Conservation (phyloP, 108 stramenopile species). For the Cyclotella distinguenda region DNA sequence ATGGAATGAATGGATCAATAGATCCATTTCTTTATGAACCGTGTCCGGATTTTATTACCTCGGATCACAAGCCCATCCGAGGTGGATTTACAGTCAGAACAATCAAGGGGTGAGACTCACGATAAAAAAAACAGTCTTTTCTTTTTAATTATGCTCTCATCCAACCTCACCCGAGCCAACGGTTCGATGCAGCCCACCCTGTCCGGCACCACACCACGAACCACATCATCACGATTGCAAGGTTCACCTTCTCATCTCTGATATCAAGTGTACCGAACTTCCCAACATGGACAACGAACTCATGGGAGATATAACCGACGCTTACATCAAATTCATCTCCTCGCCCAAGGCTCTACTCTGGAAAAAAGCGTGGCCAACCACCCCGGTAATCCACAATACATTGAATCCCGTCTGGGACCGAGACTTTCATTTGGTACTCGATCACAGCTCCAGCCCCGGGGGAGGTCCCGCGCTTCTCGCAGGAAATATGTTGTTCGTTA, state of each 20-base stretch:
- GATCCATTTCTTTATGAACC: conserved; percentile 57
- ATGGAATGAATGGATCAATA: conserved; percentile 46
- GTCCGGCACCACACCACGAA: neutral
- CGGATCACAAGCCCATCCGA: conserved; percentile 86
- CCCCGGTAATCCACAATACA: conserved; percentile 30
- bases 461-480: conserved; percentile 3
- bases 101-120: conserved; percentile 42
- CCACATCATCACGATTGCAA: conserved; percentile 5
- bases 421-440: conserved; percentile 42
- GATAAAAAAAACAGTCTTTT: too few relatives aligned
- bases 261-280: conserved; percentile 58
- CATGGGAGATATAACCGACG: conserved; percentile 54
- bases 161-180: too few relatives aligned
- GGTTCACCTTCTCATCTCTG: conserved; percentile 46
- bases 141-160: neutral
- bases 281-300: conserved; percentile 50
- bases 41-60: conserved; percentile 64
- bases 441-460: conserved; percentile 28
- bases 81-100: conserved; percentile 62
- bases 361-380: conserved; percentile 32
- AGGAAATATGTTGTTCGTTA: conserved; percentile 53
- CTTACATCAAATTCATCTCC: conserved; percentile 61
- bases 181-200: neutral
- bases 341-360: conserved; percentile 40
- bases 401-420: conserved; percentile 46